A percentile compares a stretch with the other conserved stretches of the same genome.
Conservation (phyloP, 208 protist species). For the Acanthamoeba sp. region DNA sequence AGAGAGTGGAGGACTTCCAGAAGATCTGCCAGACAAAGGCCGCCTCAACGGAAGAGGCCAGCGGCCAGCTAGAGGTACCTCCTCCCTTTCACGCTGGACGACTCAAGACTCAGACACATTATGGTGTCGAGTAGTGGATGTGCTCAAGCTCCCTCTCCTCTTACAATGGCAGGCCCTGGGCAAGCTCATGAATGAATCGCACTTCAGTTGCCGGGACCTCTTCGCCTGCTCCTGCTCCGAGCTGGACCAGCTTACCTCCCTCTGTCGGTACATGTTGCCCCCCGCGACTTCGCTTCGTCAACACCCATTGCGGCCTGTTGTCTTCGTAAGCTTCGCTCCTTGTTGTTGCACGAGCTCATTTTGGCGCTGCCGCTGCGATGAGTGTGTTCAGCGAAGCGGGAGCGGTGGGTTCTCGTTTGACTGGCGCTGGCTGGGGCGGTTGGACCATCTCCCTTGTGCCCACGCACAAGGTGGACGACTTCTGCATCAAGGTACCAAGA, state of each 20-base stretch:
- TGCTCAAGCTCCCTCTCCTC: slow-evolving; percentile 24
- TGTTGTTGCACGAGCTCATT: background rate
- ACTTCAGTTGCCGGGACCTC: slow-evolving; percentile 78
- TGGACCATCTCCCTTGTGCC: slow-evolving; percentile 73
- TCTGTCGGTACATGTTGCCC: slow-evolving; percentile 55
- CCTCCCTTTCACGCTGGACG: slow-evolving; percentile 15
- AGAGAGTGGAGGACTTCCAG: slow-evolving; percentile 47
- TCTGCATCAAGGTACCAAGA: slow-evolving; percentile 1
- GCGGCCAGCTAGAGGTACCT: slow-evolving; percentile 28
- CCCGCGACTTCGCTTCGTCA: background rate
- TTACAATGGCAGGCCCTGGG: slow-evolving; percentile 64
- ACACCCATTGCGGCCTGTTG: background rate
- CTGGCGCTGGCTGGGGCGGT: slow-evolving; percentile 85
- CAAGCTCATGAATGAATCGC: slow-evolving; percentile 83
- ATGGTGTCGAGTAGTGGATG: slow-evolving; percentile 2
- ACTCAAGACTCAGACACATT: too few relatives aligned
- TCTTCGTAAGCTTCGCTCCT: background rate
- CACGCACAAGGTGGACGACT: slow-evolving; percentile 19
- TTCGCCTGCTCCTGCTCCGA: slow-evolving; percentile 82
- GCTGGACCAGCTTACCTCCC: slow-evolving; percentile 77
- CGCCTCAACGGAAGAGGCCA: slow-evolving; percentile 48
- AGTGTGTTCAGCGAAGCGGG: slow-evolving; percentile 7
- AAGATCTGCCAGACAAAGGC: slow-evolving; percentile 38
- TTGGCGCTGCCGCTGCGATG: too few relatives aligned
- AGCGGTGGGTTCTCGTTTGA: slow-evolving; percentile 79